Percentiles rank a stretch among this genome's conserved stretches.
Evolutionary conservation across 805 yeast species (phyloP).

Genomic region (Spathaspora girioi): DNA sequence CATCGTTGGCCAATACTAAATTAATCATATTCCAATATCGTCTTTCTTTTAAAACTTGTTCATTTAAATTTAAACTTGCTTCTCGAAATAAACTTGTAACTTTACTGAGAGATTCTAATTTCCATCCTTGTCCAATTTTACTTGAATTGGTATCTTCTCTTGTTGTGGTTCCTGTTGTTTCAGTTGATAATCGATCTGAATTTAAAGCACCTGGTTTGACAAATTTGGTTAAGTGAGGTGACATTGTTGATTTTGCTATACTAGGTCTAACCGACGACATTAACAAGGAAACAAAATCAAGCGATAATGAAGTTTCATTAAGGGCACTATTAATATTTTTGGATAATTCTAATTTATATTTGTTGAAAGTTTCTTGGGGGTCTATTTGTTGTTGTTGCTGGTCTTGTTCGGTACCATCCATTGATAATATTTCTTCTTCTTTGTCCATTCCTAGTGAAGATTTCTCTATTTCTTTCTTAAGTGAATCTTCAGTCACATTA

Average conservation of each 20-base stretch:
- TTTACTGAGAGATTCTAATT: slow-evolving; percentile 60
- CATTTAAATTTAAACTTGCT: slow-evolving; percentile 49
- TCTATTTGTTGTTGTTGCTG: slow-evolving; percentile 6
- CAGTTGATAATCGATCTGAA: slow-evolving; percentile 35
- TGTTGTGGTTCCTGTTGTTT: slow-evolving; percentile 7
- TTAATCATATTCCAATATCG: slow-evolving; percentile 61
- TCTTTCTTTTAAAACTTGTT: slow-evolving; percentile 58
- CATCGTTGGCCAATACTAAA: slow-evolving; percentile 45
- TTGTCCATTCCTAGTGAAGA: not conserved
- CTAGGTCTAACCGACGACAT: slow-evolving; percentile 80
- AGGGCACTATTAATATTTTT: slow-evolving; percentile 60
- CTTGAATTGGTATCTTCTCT: slow-evolving; percentile 22
- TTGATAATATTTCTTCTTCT: slow-evolving; percentile 7
- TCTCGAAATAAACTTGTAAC: slow-evolving; percentile 49
- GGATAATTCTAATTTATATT: slow-evolving; percentile 51
- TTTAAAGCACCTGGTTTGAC: slow-evolving; percentile 75
- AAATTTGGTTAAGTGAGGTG: slow-evolving; percentile 72
- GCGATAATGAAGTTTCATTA: slow-evolving; percentile 83
- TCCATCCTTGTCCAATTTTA: slow-evolving; percentile 76
- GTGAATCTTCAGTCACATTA: slow-evolving; percentile 52
- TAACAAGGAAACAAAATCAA: slow-evolving; percentile 82
- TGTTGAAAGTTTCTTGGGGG: slow-evolving; percentile 40
- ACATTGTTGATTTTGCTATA: slow-evolving; percentile 83
- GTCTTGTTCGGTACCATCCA: slow-evolving; percentile 8
- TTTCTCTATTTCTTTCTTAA: slow-evolving; percentile 43